Evolutionary conservation across 768 basidiomycete genomes (phyloP).

Genomic region (Agrocybe praecox): DNA sequence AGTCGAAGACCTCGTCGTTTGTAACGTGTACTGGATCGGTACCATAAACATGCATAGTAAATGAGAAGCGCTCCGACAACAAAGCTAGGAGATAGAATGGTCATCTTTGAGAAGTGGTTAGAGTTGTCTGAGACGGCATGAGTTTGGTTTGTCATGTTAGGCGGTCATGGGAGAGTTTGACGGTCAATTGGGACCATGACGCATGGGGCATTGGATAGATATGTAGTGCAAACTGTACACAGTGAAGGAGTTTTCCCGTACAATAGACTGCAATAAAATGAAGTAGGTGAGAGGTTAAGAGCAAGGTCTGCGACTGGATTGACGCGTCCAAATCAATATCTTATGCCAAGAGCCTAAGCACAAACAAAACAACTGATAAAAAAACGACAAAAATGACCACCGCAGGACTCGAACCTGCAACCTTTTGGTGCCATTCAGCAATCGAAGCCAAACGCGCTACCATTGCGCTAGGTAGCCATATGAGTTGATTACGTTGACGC

Average conservation of each 20-base stretch:
- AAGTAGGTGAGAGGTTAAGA: too few species aligned
- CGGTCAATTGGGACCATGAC: too few species aligned
- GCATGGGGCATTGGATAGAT: too few species aligned
- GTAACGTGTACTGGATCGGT: not conserved
- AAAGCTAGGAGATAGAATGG: not conserved
- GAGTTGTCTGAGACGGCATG: too few species aligned
- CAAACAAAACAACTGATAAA: not conserved
- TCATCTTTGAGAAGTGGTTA: not conserved
- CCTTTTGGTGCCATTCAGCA: conserved; percentile 80
- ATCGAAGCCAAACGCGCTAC: conserved; percentile 96
- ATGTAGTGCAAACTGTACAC: too few species aligned
- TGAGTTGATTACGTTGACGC: not conserved
- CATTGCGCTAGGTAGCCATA: conserved; percentile 87
- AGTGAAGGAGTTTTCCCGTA: too few species aligned
- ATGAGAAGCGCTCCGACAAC: not conserved
- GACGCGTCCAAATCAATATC: too few species aligned
- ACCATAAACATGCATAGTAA: not conserved
- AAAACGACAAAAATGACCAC: conserved; percentile 56
- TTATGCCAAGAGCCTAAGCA: not conserved
- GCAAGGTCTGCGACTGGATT: too few species aligned
- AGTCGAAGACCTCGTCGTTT: conserved; percentile 11
- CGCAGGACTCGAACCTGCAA: conserved; percentile 97
- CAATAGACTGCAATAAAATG: too few species aligned
- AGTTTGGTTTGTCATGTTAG: too few species aligned
- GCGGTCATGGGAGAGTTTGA: too few species aligned